Evolutionary conservation across 306 rosid genomes (phyloP).

Genomic region (Parietaria judaica): DNA sequence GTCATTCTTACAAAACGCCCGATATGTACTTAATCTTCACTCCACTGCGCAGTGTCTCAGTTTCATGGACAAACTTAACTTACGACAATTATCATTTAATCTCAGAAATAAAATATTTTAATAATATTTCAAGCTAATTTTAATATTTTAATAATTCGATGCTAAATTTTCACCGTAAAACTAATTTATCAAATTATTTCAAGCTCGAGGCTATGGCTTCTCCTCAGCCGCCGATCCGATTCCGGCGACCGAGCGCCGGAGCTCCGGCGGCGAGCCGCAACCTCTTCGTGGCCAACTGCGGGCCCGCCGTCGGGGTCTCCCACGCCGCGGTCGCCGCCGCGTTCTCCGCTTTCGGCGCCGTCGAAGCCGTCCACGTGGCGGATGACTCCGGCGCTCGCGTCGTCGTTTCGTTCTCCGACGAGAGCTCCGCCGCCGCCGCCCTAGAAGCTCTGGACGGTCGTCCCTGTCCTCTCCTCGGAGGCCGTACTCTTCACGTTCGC

Average conservation of each 20-base stretch:
- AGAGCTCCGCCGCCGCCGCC: constrained; percentile 49
- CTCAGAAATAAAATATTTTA: too few relatives aligned
- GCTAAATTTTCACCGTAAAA: too few relatives aligned
- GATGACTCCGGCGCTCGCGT: constrained; percentile 83
- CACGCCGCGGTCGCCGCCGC: constrained; percentile 40
- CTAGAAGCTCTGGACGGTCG: constrained; percentile 47
- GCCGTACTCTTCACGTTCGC: constrained; percentile 64
- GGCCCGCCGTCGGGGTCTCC: constrained; percentile 63
- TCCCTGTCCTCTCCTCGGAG: constrained; percentile 58
- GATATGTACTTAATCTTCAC: too few relatives aligned
- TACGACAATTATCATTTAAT: too few relatives aligned
- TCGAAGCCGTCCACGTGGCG: constrained; percentile 58
- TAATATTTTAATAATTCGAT: too few relatives aligned
- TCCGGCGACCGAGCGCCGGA: constrained; percentile 47
- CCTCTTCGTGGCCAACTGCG: constrained; percentile 80
- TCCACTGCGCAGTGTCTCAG: too few relatives aligned
- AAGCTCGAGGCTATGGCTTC: background rate
- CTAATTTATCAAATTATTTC: too few relatives aligned
- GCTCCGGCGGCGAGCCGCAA: constrained; percentile 42
- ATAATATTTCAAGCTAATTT: too few relatives aligned
- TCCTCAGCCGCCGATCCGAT: constrained; percentile 27
- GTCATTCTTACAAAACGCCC: too few relatives aligned
- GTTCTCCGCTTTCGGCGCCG: constrained; percentile 54
- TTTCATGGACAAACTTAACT: too few relatives aligned
- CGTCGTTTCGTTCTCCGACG: constrained; percentile 46